Percentiles rank a stretch among this genome's conserved stretches.
Conservation (phyloP, 257 asterid genomes). For the Solanum paucissectum region DNA sequence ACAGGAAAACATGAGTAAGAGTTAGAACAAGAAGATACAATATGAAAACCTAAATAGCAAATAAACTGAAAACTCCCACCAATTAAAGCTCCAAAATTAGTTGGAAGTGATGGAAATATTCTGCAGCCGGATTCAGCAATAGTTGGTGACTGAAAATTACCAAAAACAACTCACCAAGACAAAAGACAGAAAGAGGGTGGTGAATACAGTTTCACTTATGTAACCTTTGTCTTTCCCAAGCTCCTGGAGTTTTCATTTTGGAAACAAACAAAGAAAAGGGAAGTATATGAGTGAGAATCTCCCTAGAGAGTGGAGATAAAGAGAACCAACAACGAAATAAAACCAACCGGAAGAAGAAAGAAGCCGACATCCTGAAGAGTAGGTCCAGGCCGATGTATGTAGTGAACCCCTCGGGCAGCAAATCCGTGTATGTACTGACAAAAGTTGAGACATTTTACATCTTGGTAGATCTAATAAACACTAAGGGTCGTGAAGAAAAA, state of each 20-base stretch:
- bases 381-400: conserved; percentile 85
- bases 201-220: conserved; percentile 84
- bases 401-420: conserved; percentile 94
- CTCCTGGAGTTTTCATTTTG: conserved; percentile 37
- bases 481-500: neutral
- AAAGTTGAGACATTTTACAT: neutral
- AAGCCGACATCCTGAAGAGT: conserved; percentile 81
- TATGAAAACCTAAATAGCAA: neutral
- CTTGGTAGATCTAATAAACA: neutral
- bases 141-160: neutral
- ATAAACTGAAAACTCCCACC: neutral
- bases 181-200: conserved; percentile 61
- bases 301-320: neutral
- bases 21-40: neutral
- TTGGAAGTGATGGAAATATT: neutral
- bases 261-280: conserved; percentile 5
- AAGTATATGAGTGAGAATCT: conserved; percentile 7
- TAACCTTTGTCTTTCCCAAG: conserved; percentile 77
- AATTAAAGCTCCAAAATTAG: neutral
- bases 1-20: conserved; percentile 19
- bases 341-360: conserved; percentile 70
- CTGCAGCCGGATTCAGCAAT: neutral
- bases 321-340: neutral
- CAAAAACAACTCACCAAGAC: conserved; percentile 51
- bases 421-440: conserved; percentile 83